Base-by-base conservation (phyloP, 2,329 filamentous ascomycete genomes). In the Ophiostoma himal-ulmi region DNA sequence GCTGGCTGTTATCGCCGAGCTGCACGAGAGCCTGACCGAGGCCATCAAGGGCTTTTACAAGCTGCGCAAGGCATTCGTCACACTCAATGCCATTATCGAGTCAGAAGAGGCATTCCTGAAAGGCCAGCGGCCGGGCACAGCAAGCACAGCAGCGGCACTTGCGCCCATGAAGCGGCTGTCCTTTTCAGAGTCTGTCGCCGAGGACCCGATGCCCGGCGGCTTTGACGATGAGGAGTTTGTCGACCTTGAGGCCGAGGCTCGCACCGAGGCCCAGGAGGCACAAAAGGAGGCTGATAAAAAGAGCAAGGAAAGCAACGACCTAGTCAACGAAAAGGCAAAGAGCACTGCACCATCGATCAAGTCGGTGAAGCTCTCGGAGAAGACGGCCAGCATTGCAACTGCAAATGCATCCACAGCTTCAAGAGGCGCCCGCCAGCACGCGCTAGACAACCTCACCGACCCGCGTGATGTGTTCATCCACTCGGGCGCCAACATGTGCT, bases 1-100 rank as follows among this genome's bases (percentile, higher is more conserved):
- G 90, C 86, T 88, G 70, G 94, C 94, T 0, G 90, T 99, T 1
- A 89, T 97, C 0, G 92, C 89, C 0, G 92, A 98, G 20, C 82
- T 98, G 75, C 96, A 96, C 74, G 95, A 98, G 81, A 97, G 92
- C 77, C 81, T 98, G 75, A 94, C 94, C 0, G 95, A 98, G 78
- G 93, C 89, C 20, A 87, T 98, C 78, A 93, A 90, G 79, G 93
- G 93, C 6, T 98, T 98, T 77, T 96, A 96, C 77, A 96, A 95
- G 79, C 80, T 98, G 75, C 86, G 94, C 73, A 96, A 96, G 78
- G 94, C 94, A 0, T 98, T 91, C 76, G 82, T 93, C 54, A 90
- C 93, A 0, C 83, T 99, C 3, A 91, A 97, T 76, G 85, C 84
- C 11, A 91, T 99, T 70, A 84, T 94, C 77, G 86, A 91, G 72